phyloP scores from a whole-genome alignment of 163 green algal genomes.

The Scenedesmus sp. region DNA sequence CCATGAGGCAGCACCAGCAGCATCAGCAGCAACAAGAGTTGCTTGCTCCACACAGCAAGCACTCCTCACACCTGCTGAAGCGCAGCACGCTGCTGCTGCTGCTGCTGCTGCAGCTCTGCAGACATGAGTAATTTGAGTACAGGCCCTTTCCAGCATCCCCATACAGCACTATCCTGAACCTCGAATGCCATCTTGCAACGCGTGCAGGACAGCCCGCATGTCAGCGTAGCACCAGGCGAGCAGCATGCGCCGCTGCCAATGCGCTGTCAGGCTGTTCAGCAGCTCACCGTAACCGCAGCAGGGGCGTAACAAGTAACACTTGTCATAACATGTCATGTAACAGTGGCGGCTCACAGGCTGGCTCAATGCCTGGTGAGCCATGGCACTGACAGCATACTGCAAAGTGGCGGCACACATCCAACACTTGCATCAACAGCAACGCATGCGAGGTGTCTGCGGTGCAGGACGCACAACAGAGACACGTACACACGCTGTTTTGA shows the following conservation, averaged over 20 bases:
- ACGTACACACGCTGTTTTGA: neutral
- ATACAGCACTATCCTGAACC: too few relatives aligned
- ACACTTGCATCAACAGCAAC: neutral
- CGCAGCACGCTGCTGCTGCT: too few relatives aligned
- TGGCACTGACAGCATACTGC: neutral
- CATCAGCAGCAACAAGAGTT: neutral
- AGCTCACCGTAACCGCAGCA: too few relatives aligned
- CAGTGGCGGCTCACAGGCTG: neutral
- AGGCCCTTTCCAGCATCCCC: too few relatives aligned
- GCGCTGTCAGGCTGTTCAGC: too few relatives aligned
- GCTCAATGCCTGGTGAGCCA: neutral
- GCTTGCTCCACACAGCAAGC: neutral
- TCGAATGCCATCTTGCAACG: too few relatives aligned
- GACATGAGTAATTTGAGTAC: too few relatives aligned
- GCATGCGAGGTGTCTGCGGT: neutral
- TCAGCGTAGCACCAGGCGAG: too few relatives aligned
- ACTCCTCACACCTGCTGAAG: too few relatives aligned
- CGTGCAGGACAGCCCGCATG: too few relatives aligned
- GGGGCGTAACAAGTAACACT: neutral
- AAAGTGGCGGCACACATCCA: neutral
- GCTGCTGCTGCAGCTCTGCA: too few relatives aligned
- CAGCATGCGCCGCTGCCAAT: too few relatives aligned
- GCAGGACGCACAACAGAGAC: neutral
- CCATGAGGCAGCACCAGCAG: neutral
- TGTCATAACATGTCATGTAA: neutral